Base-by-base conservation (phyloP, 2,329 filamentous ascomycete species). In the Davidsoniella neocaledoniae region DNA sequence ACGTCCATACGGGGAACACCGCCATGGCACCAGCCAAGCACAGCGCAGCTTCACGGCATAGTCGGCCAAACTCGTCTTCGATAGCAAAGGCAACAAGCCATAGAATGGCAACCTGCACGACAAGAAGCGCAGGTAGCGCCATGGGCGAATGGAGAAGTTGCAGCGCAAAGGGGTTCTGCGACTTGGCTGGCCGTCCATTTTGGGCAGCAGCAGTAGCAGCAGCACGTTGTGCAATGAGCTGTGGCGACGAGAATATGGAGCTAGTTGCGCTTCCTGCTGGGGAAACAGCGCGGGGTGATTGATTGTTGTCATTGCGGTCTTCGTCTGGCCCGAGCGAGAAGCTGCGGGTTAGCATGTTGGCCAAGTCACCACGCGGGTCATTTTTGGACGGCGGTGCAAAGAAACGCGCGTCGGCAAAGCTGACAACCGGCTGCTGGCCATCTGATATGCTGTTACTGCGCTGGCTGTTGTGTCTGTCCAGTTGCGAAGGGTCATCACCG, bases 351-450 rank as follows among this genome's bases (percentile, higher is more conserved):
- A 68, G 62, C 17, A 66, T 55, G 17, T 64, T 63, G 0, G 63
- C 62, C 45, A 68, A 52, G 6, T 59, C 55, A 46, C 59, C 61
- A 16, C 63, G 58, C 44, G 64, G 62, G 46, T 68, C 66, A 46
- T 61, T 60, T 14, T 47, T 41, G 12, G 43, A 19, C 6, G 41
- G 42, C n/a, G 58, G 54, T 6, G 66, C 62, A 5, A 72, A 70
- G 61, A 74, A 76, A 61, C 73, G 68, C 16, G 72, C 73, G 48
- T 74, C 72, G 49, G 76, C 69, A 48, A 77, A 74, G 41, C 67
- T 61, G 42, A 60, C 62, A 23, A 40, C 10, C n/a, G 16, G 16
- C 6, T 33, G 29, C 29, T 33, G 29, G 29, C 29, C 29, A 10
- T 33, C 29, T 12, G 29, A 33, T 33, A 33, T 33, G 29, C 29